These are phyloP conservation scores for Fraxinus sp. DNA, from an alignment of 305 asterid species.

Conservation along the genomic window DNA sequence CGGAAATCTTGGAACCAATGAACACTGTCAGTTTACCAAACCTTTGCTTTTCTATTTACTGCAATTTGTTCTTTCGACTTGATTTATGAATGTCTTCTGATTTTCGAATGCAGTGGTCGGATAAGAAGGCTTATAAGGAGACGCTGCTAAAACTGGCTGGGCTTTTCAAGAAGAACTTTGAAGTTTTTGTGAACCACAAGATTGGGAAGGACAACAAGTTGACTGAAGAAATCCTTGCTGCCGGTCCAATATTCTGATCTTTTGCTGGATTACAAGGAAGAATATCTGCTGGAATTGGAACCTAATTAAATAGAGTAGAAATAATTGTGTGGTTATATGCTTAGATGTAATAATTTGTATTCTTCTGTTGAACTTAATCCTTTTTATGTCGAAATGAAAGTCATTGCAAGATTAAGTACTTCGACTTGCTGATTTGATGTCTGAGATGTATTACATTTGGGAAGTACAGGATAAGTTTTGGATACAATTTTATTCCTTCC, in stretches of 20 bases:
- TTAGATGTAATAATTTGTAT: background rate
- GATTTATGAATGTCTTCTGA: background rate
- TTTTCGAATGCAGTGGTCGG: conserved; percentile 52
- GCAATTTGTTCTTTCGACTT: background rate
- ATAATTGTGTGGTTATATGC: background rate
- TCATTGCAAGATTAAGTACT: background rate
- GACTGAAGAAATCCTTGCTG: conserved; percentile 58
- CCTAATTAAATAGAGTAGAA: background rate
- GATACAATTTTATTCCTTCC: background rate
- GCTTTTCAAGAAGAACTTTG: conserved; percentile 58
- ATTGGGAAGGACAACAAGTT: conserved; percentile 57
- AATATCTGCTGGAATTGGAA: conserved; percentile 21
- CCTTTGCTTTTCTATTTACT: background rate
- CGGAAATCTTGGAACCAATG: conserved; percentile 80
- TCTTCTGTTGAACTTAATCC: background rate
- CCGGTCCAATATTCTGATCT: conserved; percentile 50
- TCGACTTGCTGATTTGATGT: background rate
- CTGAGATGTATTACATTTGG: background rate
- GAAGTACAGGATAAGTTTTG: background rate
- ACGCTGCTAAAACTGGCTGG: conserved; percentile 55
- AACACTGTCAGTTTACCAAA: conserved; percentile 66
- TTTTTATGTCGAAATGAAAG: background rate
- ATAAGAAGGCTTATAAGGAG: conserved; percentile 55
- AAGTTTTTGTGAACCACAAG: conserved; percentile 55
- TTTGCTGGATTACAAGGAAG: background rate